Base-by-base conservation (phyloP, 495 filamentous ascomycete genomes). In the Aspergillus sclerotioniger region DNA sequence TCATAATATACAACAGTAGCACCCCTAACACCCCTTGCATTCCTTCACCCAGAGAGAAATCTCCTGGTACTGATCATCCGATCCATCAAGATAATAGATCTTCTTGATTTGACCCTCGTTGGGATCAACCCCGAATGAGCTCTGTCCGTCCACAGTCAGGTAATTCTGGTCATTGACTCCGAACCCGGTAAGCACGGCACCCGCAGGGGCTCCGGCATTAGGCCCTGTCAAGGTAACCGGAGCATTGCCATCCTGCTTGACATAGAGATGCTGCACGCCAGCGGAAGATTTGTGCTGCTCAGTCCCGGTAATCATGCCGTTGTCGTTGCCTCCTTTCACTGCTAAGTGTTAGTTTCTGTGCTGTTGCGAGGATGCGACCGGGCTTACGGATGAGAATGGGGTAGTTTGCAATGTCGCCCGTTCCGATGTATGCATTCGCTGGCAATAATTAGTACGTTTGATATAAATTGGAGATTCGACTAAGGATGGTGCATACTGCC, bases 361-460 rank as follows among this genome's bases (percentile, higher is more conserved):
- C n/a, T 46, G 44, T 2, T 46, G 44, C 16, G 16, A 21, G 16
- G 15, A 46, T 6, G 44, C 17, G 17, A 21, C 17, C 8, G 44
- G 28, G 15, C 47, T 50, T 13, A 50, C 47, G 12, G 47, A 50
- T 50, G 8, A 50, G 47, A 25, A 50, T 50, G 3, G 47, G 47
- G 28, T 50, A 50, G 25, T 50, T 28, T 1, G 15, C 13, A 5
- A 50, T 50, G 25, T 50, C 47, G 7, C 47, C 47, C 15, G 47
- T 50, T 4, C 47, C 47, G 28, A 50, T 50, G 6, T 31, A 16
- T 8, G 47, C 47, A n/a, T 50, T 21, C 2, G 47, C 47, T 50
- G 20, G 10, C 3, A 25, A 6, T 1, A 2, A 25, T 49, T 31
- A 49, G 35, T 33, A 33, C 10, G 6, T 33, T 33, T 28, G 45